Evolutionary conservation across 768 basidiomycete species (phyloP).

Genomic region (Austroboletus festivus): DNA sequence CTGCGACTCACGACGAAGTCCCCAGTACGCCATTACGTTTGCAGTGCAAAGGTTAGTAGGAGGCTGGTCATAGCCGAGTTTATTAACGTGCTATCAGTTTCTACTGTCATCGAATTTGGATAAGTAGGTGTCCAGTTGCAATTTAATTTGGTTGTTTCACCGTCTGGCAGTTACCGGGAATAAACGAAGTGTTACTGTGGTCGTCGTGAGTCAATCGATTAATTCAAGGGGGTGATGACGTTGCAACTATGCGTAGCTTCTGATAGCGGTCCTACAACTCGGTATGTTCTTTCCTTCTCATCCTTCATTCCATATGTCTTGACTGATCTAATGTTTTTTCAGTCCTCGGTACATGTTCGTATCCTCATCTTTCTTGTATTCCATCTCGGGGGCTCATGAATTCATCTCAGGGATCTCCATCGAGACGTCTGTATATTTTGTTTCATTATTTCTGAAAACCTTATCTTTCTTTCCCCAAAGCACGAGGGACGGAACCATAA

Average conservation of each 20-base stretch:
- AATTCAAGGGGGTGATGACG: neutral
- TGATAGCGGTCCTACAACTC: neutral
- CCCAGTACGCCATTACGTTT: constrained; percentile 6
- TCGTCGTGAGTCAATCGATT: neutral
- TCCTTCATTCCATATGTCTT: no score
- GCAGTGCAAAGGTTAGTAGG: constrained; percentile 12
- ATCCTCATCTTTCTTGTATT: neutral
- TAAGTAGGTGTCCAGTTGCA: constrained; percentile 7
- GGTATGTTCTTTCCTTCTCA: neutral
- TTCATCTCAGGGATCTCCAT: constrained; percentile 1
- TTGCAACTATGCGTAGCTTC: neutral
- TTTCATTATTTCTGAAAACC: no score
- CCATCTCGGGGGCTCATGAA: neutral
- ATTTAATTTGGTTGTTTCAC: neutral
- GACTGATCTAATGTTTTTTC: neutral
- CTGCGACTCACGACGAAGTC: neutral
- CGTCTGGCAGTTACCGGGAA: constrained; percentile 1
- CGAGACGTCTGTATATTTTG: constrained; percentile 1
- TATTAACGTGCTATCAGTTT: constrained; percentile 2
- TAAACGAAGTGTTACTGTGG: neutral
- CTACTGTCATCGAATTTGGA: constrained; percentile 19
- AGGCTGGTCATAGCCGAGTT: neutral
- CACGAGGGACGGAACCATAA: neutral
- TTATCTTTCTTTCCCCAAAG: constrained; percentile 5
- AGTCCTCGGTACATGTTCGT: constrained; percentile 12